These are phyloP conservation scores for Esteya vermicola DNA, from an alignment of 2,329 filamentous ascomycete genomes.

Conservation along the genomic window DNA sequence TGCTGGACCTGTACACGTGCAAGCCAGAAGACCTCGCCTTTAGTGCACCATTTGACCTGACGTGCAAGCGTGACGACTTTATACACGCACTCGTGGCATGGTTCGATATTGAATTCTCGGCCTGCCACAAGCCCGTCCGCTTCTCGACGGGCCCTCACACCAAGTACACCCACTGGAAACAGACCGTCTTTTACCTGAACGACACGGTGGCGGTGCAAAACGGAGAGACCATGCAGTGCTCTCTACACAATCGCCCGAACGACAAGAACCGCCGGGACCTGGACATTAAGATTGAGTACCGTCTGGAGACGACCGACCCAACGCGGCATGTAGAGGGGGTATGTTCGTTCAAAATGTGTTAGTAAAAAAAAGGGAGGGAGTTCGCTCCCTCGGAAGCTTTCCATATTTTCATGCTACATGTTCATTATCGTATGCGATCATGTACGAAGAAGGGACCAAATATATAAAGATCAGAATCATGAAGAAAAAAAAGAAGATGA, in stretches of 20 bases:
- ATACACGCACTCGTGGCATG: slow-evolving; percentile 92
- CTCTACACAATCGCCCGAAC: slow-evolving; percentile 74
- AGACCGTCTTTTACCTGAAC: slow-evolving; percentile 95
- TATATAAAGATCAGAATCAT: too few relatives aligned
- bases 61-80: slow-evolving; percentile 77
- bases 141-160: slow-evolving; percentile 97
- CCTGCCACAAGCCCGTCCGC: slow-evolving; percentile 93
- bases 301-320: slow-evolving; percentile 60
- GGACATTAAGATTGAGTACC: slow-evolving; percentile 78
- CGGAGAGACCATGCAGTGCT: slow-evolving; percentile 64
- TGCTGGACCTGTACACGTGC: slow-evolving; percentile 87
- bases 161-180: slow-evolving; percentile 99
- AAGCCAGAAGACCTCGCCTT: slow-evolving; percentile 74
- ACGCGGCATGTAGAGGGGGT: slow-evolving; percentile 54
- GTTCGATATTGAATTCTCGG: slow-evolving; percentile 98
- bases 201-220: slow-evolving; percentile 86
- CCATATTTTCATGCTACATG: too few relatives aligned
- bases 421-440: too few relatives aligned
- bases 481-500: background rate
- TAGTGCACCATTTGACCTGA: slow-evolving; percentile 60
- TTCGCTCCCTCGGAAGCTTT: too few relatives aligned
- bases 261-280: slow-evolving; percentile 88
- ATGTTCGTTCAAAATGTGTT: slow-evolving; percentile 72
- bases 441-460: too few relatives aligned
- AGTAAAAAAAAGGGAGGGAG: too few relatives aligned